Evolutionary conservation across 345 rosid genomes (phyloP).

Genomic region (Citrus unshiu): DNA sequence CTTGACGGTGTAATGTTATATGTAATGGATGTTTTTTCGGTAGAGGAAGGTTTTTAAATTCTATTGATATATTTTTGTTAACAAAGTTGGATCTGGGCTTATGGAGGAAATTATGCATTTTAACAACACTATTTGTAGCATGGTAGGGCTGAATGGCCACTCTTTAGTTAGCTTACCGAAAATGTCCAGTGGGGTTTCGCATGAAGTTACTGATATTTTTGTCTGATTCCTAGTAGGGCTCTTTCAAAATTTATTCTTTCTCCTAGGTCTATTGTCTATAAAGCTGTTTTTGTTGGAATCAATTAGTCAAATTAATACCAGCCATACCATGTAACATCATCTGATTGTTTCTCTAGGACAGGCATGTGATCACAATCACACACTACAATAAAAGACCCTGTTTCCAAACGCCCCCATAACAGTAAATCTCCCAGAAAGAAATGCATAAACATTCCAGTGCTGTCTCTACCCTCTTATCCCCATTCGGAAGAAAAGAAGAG

Average conservation of each 20-base stretch:
- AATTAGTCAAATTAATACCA: not conserved
- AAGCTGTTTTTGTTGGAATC: not conserved
- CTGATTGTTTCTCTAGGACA: not conserved
- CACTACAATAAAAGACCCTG: not conserved
- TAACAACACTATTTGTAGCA: not conserved
- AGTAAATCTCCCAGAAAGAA: not conserved
- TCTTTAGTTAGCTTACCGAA: not conserved
- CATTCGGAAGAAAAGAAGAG: too few relatives aligned
- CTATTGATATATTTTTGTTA: constrained; percentile 13
- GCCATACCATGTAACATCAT: not conserved
- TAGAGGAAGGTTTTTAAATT: not conserved
- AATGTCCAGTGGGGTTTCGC: not conserved
- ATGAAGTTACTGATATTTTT: not conserved
- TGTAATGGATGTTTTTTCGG: constrained; percentile 7
- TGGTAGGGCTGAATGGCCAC: too few relatives aligned
- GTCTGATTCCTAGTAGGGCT: not conserved
- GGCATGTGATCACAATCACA: not conserved
- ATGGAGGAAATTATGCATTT: constrained; percentile 4
- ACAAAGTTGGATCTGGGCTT: constrained; percentile 5
- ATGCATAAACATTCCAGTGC: not conserved
- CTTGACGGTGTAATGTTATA: constrained; percentile 2
- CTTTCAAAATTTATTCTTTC: not conserved
- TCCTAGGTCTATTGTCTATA: not conserved
- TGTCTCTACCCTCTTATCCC: not conserved
- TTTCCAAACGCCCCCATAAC: not conserved